phyloP scores from a whole-genome alignment of 108 stramenopile genomes.

The Conticribra guillardii region DNA sequence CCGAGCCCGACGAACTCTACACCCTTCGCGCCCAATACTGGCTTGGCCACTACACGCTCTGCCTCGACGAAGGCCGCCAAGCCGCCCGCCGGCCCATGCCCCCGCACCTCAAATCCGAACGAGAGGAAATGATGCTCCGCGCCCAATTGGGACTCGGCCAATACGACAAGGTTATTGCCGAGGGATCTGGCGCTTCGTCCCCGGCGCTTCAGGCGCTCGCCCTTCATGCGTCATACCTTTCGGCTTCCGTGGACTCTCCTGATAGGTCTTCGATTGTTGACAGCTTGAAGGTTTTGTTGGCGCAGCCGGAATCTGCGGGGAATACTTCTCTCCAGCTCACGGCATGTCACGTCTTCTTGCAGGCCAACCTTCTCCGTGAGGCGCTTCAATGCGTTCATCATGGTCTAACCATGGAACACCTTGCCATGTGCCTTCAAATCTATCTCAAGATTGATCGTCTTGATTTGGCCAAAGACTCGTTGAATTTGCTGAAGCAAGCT shows the following conservation, averaged over 20 bases:
- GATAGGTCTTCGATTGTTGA: constrained; percentile 38
- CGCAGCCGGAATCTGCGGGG: constrained; percentile 47
- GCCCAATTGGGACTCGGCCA: constrained; percentile 86
- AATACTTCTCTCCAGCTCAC: constrained; percentile 84
- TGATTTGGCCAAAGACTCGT: constrained; percentile 84
- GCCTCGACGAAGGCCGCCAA: constrained; percentile 82
- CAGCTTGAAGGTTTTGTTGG: constrained; percentile 52
- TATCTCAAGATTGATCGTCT: constrained; percentile 94
- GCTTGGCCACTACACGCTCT: constrained; percentile 94
- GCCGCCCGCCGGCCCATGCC: constrained; percentile 81
- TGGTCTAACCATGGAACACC: constrained; percentile 91
- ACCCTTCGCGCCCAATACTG: constrained; percentile 97
- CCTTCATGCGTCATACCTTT: constrained; percentile 70
- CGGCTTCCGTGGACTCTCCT: constrained; percentile 35
- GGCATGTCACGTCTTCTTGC: constrained; percentile 87
- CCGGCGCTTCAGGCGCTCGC: constrained; percentile 75
- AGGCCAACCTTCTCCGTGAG: constrained; percentile 84
- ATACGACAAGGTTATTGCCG: constrained; percentile 79
- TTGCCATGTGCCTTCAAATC: constrained; percentile 83
- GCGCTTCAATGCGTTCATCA: constrained; percentile 89
- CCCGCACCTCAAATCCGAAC: constrained; percentile 80
- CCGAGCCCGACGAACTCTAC: constrained; percentile 98
- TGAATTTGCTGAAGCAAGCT: constrained; percentile 69
- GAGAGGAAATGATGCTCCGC: constrained; percentile 92
- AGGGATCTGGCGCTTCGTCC: constrained; percentile 54